Conservation (phyloP, 1,139 yeast genomes). For the Taiozyma sp. region DNA sequence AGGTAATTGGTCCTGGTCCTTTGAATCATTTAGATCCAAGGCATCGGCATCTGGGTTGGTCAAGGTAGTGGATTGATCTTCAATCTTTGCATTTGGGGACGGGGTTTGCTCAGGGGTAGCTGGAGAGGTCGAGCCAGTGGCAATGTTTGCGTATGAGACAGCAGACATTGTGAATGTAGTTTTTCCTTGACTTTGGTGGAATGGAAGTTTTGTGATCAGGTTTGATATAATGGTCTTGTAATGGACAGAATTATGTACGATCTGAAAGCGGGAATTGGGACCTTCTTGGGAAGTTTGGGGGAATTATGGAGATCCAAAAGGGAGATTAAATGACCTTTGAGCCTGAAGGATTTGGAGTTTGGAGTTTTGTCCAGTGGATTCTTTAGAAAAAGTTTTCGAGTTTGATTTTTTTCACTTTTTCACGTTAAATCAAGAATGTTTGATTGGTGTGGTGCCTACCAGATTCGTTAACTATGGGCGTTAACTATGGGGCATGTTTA, state of each 20-base stretch:
- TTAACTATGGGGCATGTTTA: too few species aligned
- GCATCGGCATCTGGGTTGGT: not conserved
- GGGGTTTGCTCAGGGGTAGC: not conserved
- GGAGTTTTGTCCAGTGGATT: not conserved
- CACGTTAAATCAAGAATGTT: not conserved
- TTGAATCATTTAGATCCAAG: slow-evolving; percentile 2
- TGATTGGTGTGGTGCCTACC: not conserved
- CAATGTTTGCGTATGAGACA: slow-evolving; percentile 6
- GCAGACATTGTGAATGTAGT: slow-evolving; percentile 8
- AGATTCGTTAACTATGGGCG: not conserved
- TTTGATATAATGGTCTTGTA: not conserved
- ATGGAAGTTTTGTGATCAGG: slow-evolving; percentile 16
- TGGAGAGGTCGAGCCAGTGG: not conserved
- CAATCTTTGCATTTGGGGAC: not conserved
- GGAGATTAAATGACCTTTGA: not conserved
- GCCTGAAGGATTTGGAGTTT: not conserved
- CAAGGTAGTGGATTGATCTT: not conserved
- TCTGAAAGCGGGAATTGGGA: slow-evolving; percentile 41
- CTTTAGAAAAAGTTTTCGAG: not conserved
- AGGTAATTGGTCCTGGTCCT: slow-evolving; percentile 16
- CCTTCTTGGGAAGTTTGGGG: slow-evolving; percentile 12
- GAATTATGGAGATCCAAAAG: not conserved
- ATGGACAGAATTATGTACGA: slow-evolving; percentile 31
- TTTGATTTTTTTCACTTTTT: not conserved
- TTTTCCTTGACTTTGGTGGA: slow-evolving; percentile 29